Conservation (phyloP, 345 rosid species). For the Salix suchowensis region DNA sequence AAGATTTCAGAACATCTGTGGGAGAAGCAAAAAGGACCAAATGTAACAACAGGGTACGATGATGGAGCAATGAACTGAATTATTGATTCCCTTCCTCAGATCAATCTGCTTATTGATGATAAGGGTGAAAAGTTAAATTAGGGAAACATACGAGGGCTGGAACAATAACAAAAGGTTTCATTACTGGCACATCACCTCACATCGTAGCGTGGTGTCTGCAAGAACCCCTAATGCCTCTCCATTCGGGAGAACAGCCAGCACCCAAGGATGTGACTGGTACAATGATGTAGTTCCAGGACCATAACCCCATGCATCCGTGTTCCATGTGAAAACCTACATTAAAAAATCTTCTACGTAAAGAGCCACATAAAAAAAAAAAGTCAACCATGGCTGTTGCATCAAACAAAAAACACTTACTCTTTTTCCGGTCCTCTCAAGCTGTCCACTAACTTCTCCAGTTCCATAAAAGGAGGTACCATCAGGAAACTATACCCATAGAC, state of each 20-base stretch:
- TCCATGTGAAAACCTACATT: slow-evolving; percentile 79
- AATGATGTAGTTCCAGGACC: slow-evolving; percentile 80
- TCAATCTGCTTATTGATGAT: slow-evolving; percentile 58
- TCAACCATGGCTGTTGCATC: too few relatives aligned
- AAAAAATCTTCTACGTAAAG: background rate
- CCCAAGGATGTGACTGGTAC: slow-evolving; percentile 98
- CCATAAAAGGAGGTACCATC: slow-evolving; percentile 83
- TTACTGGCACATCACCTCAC: slow-evolving; percentile 57
- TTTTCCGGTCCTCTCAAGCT: slow-evolving; percentile 85
- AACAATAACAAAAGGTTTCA: background rate
- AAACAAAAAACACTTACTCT: slow-evolving; percentile 46
- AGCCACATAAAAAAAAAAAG: background rate
- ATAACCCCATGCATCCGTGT: slow-evolving; percentile 82
- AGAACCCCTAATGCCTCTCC: slow-evolving; percentile 87
- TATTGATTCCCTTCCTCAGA: slow-evolving; percentile 56
- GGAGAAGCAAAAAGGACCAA: slow-evolving; percentile 87
- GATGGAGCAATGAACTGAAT: slow-evolving; percentile 49
- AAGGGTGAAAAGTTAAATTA: slow-evolving; percentile 1
- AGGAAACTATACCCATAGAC: slow-evolving; percentile 49
- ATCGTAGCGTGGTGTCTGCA: slow-evolving; percentile 78
- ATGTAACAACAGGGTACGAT: slow-evolving; percentile 73
- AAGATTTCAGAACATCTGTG: slow-evolving; percentile 58
- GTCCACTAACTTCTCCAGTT: slow-evolving; percentile 95
- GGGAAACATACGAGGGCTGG: background rate
- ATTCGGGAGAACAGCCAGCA: slow-evolving; percentile 70